These are phyloP conservation scores for Pseudogymnoascus sp. DNA, from an alignment of 2,329 filamentous ascomycete genomes.

Conservation along the genomic window DNA sequence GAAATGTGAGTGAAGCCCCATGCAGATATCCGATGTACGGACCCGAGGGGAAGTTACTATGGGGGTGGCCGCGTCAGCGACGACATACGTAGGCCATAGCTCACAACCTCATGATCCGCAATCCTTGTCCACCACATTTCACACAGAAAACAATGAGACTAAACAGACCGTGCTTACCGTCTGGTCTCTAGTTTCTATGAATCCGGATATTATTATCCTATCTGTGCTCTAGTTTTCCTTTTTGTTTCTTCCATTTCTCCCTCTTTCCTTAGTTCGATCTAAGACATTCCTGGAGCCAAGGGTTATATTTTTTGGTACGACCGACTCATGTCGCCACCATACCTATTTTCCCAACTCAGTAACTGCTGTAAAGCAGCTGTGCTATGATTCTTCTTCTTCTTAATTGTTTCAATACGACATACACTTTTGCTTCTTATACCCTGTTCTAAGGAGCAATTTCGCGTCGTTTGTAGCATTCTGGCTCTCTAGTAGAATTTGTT, in stretches of 20 bases:
- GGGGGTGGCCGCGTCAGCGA: conserved; percentile 11
- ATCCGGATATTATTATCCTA: background rate
- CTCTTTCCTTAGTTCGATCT: background rate
- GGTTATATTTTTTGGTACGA: background rate
- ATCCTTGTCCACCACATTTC: background rate
- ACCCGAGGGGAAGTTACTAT: background rate
- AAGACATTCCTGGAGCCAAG: conserved; percentile 3
- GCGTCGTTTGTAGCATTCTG: background rate
- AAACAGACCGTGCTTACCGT: background rate
- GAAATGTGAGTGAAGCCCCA: background rate
- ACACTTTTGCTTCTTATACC: background rate
- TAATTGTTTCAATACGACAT: background rate
- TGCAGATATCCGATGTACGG: background rate
- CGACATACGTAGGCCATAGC: conserved; percentile 8
- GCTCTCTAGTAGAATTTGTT: background rate
- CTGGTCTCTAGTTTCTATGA: background rate
- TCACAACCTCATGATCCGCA: background rate
- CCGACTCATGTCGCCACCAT: background rate
- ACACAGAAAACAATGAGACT: background rate
- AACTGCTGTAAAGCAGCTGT: background rate
- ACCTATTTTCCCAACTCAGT: background rate
- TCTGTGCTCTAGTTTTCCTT: background rate
- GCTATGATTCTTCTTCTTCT: background rate
- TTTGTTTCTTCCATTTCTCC: background rate
- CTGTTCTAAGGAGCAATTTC: background rate